Base-by-base conservation (phyloP, 768 basidiomycete species). In the Boletellus ananiceps region DNA sequence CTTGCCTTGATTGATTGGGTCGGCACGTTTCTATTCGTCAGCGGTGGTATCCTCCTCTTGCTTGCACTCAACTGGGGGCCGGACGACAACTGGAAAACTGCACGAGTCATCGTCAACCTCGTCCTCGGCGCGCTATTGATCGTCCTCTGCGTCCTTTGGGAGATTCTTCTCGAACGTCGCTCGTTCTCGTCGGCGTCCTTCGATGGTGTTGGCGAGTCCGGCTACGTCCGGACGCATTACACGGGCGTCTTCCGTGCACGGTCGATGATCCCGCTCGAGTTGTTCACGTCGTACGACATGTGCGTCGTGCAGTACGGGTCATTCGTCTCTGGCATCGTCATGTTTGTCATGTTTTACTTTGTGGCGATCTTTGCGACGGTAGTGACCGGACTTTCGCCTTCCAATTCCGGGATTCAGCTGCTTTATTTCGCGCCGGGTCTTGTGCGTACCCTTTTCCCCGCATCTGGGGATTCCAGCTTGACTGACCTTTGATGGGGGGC, bases 321-420 rank as follows among this genome's bases (percentile, higher is more conserved):
- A 15, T 71, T 76, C 46, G 66, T 73, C 11, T 64, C 63, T 1
- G 77, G 77, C 8, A 73, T 79, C 59, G 68, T 80, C 49, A 73
- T 73, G 69, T 63, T 78, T 49, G 76, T 76, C 43, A 72, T 74
- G 69, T 78, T 79, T 60, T 80, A 80, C 57, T 79, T 80, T 52
- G 67, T 79, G 37, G 68, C 77, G 0, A 75, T 79, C 44, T 79
- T 80, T 61, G 71, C 76, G 62, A 71, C 70, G 18, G 65, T 77
- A 57, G 77, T 75, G n/a, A 62, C 62, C 23, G 74, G 72, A 6
- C 58, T 69, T 27, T 62, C 69, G 12, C 59, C 76, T n/a, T 59
- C 64, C 16, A 59, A 68, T 38, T 67, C 74, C 18, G 79, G 77
- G 31, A 63, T 71, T 23, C 77, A 79, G 56, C 52, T 79, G n/a